phyloP scores from a whole-genome alignment of 2,329 filamentous ascomycete species.

The Trichoderma koningii region DNA sequence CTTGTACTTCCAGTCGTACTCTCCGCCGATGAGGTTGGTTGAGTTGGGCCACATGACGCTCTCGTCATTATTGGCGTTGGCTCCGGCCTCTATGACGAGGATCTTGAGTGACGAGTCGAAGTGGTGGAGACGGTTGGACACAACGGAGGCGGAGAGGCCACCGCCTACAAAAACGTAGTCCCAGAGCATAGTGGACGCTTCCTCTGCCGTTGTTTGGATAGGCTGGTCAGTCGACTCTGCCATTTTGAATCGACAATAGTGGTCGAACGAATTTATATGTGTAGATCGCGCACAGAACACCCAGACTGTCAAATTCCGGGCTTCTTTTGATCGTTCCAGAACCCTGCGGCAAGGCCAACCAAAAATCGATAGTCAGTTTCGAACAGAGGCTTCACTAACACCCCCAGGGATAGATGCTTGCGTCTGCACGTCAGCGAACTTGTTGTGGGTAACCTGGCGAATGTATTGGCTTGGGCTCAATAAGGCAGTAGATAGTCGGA shows the following conservation, averaged over 20 bases:
- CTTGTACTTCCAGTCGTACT: slow-evolving; percentile 40
- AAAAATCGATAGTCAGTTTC: slow-evolving; percentile 7
- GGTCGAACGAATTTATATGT: not conserved
- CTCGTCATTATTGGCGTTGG: slow-evolving; percentile 32
- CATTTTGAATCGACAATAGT: not conserved
- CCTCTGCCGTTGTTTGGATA: slow-evolving; percentile 2
- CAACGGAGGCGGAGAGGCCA: slow-evolving; percentile 42
- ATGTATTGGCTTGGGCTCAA: not conserved
- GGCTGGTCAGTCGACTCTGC: not conserved
- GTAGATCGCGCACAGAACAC: not conserved
- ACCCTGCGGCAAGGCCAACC: not conserved
- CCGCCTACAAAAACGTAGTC: slow-evolving; percentile 45
- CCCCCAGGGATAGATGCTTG: not conserved
- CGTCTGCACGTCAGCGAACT: slow-evolving; percentile 5
- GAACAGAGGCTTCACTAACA: not conserved
- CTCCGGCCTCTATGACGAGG: slow-evolving; percentile 44
- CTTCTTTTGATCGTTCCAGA: not conserved
- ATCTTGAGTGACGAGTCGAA: slow-evolving; percentile 37
- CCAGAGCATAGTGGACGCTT: slow-evolving; percentile 28
- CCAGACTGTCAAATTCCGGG: not conserved
- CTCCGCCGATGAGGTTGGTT: slow-evolving; percentile 35
- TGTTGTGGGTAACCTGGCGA: not conserved
- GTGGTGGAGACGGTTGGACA: slow-evolving; percentile 39
- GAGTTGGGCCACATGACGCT: slow-evolving; percentile 35
- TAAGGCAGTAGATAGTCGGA: too few species aligned